Evolutionary conservation across 148 eudicot genomes (phyloP), one percentile per base, ranked within the genome.

Genomic region (Polygonum maritimum): DNA sequence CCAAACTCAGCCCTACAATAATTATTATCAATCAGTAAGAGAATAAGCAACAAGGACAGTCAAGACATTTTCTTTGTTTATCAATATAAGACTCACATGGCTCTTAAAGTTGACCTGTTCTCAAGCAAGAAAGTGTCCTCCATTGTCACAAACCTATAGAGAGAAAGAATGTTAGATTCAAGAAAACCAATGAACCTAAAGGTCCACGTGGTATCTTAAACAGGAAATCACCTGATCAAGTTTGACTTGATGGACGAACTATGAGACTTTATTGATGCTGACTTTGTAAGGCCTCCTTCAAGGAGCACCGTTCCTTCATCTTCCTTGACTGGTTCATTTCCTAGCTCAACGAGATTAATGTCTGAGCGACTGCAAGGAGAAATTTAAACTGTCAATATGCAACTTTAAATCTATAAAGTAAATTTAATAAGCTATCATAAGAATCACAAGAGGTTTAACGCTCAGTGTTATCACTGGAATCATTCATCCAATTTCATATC

Each of bases 211-310:
- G 44, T 16, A 69, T 75, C 78, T 76, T 14, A 5, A 74, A 73
- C 49, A 75, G 78, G 52, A 81, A 84, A 76, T 35, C 73, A 90
- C 99, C 99, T 88, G n/a, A 89, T 80, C 77, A 95, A 58, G 84
- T 89, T 95, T 73, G 90, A 83, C 83, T 89, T 95, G 72, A 91
- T 80, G 69, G 90, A 86, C 12, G 80, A 81, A 86, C 78, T 21
- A 75, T 88, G 67, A 69, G 81, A 81, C 83, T 92, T 89, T 11
- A 80, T 73, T 13, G 94, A 86, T 62, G 88, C 82, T 78, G 99
- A 85, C 82, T 86, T 92, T 76, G 92, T 48, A 76, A 95, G 90
- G 58, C 98, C 98, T 48, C 99, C 97, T 88, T 95, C 99, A 80
- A 95, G 83, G 81, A 95, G 84, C 48, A 87, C 86, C 60, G 88